A percentile compares a stretch with the other conserved stretches of the same genome.
These are phyloP conservation scores for Mycena polygramma DNA, from an alignment of 768 basidiomycete genomes.

Conservation along the genomic window DNA sequence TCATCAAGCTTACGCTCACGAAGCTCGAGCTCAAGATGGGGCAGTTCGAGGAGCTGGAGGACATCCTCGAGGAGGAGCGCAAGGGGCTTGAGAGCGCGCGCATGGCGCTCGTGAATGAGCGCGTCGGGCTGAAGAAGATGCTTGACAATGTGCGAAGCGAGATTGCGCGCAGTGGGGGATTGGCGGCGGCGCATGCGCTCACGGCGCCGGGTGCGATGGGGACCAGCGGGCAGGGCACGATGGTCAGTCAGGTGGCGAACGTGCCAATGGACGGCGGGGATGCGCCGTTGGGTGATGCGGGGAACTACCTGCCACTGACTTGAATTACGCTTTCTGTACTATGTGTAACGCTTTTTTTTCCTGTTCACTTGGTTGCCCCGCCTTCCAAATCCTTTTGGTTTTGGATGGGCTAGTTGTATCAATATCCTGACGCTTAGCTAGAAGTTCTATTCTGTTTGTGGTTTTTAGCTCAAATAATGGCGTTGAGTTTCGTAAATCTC, in stretches of 20 bases:
- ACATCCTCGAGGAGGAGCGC: slow-evolving; percentile 91
- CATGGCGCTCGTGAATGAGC: slow-evolving; percentile 84
- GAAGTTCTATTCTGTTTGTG: too few relatives aligned
- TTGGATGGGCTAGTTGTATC: too few relatives aligned
- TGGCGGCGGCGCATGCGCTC: slow-evolving; percentile 47
- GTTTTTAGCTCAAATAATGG: too few relatives aligned
- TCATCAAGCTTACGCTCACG: slow-evolving; percentile 86
- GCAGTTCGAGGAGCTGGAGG: slow-evolving; percentile 95
- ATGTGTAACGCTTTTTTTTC: background rate
- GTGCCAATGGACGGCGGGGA: slow-evolving; percentile 62
- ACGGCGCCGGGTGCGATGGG: slow-evolving; percentile 58
- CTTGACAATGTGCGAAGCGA: slow-evolving; percentile 77
- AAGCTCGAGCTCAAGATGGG: slow-evolving; percentile 96
- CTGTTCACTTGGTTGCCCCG: too few relatives aligned
- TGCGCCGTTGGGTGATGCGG: slow-evolving; percentile 67
- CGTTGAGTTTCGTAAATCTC: background rate
- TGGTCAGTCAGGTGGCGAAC: slow-evolving; percentile 65
- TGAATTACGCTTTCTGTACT: slow-evolving; percentile 40
- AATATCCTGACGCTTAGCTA: too few relatives aligned
- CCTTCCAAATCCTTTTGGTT: too few relatives aligned
- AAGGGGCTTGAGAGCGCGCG: slow-evolving; percentile 86
- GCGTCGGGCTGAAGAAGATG: slow-evolving; percentile 77
- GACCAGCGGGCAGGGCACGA: slow-evolving; percentile 72
- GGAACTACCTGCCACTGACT: slow-evolving; percentile 65
- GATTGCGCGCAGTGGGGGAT: slow-evolving; percentile 67